Evolutionary conservation across 2,329 filamentous ascomycete genomes (phyloP).

Genomic region (Lizonia empirigonia): DNA sequence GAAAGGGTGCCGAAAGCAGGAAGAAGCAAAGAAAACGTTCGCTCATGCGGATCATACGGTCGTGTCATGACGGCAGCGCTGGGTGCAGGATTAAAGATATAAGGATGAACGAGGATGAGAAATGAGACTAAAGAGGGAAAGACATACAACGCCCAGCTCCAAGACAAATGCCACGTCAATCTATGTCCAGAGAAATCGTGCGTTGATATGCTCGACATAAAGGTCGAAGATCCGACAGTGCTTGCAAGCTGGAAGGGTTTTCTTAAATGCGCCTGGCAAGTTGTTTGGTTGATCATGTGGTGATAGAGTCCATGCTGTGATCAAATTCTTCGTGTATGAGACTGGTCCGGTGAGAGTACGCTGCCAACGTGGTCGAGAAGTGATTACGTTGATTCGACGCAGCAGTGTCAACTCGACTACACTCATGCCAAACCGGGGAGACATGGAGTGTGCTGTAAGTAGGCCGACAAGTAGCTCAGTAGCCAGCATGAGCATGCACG

Average conservation of each 20-base stretch:
- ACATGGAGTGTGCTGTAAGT: background rate
- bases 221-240: background rate
- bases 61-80: conserved; percentile 28
- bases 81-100: conserved; percentile 38
- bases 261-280: conserved; percentile 1
- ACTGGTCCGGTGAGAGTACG: no score
- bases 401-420: background rate
- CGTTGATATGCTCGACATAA: background rate
- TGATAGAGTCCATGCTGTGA: background rate
- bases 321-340: no score
- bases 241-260: background rate
- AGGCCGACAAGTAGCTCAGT: conserved; percentile 28
- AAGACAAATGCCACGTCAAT: background rate
- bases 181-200: background rate
- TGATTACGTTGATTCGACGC: background rate
- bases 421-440: background rate
- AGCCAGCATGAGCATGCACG: conserved; percentile 49
- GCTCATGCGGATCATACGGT: conserved; percentile 35
- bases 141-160: conserved; percentile 10
- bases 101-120: conserved; percentile 18
- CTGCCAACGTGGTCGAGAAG: no score
- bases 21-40: conserved; percentile 22
- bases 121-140: conserved; percentile 8
- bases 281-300: background rate
- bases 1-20: conserved; percentile 6